These are phyloP conservation scores for Fraxinus sp. DNA, from an alignment of 305 asterid genomes.

Conservation along the genomic window DNA sequence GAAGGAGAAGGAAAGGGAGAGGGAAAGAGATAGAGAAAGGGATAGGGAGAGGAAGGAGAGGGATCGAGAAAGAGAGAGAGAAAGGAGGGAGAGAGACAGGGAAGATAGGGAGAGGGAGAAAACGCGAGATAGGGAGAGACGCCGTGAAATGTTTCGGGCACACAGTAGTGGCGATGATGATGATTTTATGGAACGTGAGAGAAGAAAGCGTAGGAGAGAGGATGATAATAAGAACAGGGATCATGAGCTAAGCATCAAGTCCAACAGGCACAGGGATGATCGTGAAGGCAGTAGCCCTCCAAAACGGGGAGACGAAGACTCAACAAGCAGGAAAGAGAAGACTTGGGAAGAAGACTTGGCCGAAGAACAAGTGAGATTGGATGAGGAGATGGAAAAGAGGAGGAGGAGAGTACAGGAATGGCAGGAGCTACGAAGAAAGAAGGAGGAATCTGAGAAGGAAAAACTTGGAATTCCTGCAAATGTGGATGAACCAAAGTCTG, in stretches of 20 bases:
- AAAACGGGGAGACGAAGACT: constrained; percentile 45
- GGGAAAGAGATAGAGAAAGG: constrained; percentile 22
- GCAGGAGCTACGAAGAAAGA: constrained; percentile 79
- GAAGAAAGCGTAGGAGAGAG: constrained; percentile 70
- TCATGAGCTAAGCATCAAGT: constrained; percentile 42
- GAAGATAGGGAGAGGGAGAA: constrained; percentile 42
- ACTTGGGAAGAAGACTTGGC: constrained; percentile 75
- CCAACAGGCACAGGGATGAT: constrained; percentile 43
- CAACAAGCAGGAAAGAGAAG: constrained; percentile 40
- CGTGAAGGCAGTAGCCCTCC: constrained; percentile 45
- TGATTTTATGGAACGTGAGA: constrained; percentile 54
- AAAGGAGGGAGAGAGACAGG: constrained; percentile 31
- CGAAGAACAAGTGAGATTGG: constrained; percentile 84
- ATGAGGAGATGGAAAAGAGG: constrained; percentile 88
- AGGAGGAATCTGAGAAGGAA: constrained; percentile 77
- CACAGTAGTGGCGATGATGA: constrained; percentile 56
- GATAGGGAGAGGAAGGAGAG: constrained; percentile 26
- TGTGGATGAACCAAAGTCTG: constrained; percentile 56
- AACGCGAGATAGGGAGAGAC: constrained; percentile 53
- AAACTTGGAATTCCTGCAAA: constrained; percentile 54
- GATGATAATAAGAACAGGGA: constrained; percentile 47
- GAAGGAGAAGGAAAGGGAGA: not conserved
- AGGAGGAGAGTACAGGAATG: constrained; percentile 97
- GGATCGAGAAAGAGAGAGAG: constrained; percentile 23
- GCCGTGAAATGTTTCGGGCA: constrained; percentile 44